Percentiles rank a stretch among this genome's conserved stretches.
Conservation (phyloP, 2,329 filamentous ascomycete species). For the Dactylellina haptotyla region DNA sequence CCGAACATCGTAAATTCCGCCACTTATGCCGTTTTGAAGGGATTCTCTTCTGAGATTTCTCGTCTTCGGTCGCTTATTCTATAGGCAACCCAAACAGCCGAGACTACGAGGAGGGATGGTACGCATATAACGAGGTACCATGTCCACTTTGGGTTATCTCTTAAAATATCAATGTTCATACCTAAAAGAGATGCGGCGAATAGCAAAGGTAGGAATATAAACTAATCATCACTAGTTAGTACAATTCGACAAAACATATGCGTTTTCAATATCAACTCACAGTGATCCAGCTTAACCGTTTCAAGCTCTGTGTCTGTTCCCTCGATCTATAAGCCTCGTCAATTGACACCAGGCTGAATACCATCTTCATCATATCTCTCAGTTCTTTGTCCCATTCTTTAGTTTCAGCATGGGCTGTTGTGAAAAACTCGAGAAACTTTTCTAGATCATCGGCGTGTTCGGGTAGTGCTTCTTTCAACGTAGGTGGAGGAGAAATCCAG, state of each 20-base stretch:
- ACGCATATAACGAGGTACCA: constrained; percentile 53
- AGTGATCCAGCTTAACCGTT: constrained; percentile 56
- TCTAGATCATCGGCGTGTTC: constrained; percentile 39
- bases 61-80: constrained; percentile 31
- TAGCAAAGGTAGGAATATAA: constrained; percentile 55
- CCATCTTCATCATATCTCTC: constrained; percentile 51
- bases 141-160: constrained; percentile 50
- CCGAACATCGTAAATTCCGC: neutral
- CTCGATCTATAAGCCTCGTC: constrained; percentile 56
- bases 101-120: constrained; percentile 38
- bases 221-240: constrained; percentile 36
- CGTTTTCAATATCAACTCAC: constrained; percentile 28
- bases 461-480: constrained; percentile 22
- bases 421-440: constrained; percentile 28
- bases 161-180: constrained; percentile 55
- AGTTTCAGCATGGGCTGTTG: constrained; percentile 1
- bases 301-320: constrained; percentile 56
- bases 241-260: neutral
- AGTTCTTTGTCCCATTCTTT: constrained; percentile 52
- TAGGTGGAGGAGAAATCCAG: constrained; percentile 27
- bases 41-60: constrained; percentile 40
- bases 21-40: constrained; percentile 39
- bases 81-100: constrained; percentile 50
- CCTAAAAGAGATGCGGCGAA: constrained; percentile 55
- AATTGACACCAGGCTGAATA: constrained; percentile 55